phyloP scores from a whole-genome alignment of 495 filamentous ascomycete species.

The Entonaema liquescens region DNA sequence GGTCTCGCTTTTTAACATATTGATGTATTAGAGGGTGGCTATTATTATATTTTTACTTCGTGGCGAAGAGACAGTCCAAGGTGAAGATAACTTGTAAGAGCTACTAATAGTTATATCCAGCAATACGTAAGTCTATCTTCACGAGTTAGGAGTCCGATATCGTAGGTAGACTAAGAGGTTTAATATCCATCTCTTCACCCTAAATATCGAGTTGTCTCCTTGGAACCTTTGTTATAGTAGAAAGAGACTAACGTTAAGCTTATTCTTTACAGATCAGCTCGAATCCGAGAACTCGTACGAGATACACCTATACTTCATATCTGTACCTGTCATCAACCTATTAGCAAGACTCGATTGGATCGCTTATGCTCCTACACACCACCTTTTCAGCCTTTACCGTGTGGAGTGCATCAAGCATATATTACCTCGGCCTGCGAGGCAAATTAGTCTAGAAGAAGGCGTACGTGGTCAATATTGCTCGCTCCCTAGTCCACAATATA shows the following conservation, averaged over 20 bases:
- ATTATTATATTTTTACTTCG: not conserved
- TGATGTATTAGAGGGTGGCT: not conserved
- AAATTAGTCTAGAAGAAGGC: conserved; percentile 1
- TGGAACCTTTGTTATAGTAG: not conserved
- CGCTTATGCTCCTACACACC: conserved; percentile 17
- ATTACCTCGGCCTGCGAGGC: conserved; percentile 5
- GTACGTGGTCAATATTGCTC: not conserved
- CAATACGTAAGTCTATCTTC: not conserved
- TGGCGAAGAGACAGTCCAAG: not conserved
- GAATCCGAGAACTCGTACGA: not conserved
- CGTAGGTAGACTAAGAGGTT: not conserved
- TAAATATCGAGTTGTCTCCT: not conserved
- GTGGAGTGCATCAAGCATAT: conserved; percentile 18
- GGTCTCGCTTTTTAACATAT: not conserved
- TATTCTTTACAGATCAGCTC: conserved; percentile 10
- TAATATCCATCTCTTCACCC: not conserved
- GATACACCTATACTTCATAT: conserved; percentile 5
- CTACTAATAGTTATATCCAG: not conserved
- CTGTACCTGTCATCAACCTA: not conserved
- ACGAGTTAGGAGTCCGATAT: not conserved
- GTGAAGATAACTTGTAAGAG: not conserved
- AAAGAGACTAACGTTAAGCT: not conserved
- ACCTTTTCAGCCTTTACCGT: not conserved
- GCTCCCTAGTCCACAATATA: not conserved
- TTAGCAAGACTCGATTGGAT: conserved; percentile 16